Evolutionary conservation across 2,329 filamentous ascomycete species (phyloP).

Genomic region (Clathrospora elynae): DNA sequence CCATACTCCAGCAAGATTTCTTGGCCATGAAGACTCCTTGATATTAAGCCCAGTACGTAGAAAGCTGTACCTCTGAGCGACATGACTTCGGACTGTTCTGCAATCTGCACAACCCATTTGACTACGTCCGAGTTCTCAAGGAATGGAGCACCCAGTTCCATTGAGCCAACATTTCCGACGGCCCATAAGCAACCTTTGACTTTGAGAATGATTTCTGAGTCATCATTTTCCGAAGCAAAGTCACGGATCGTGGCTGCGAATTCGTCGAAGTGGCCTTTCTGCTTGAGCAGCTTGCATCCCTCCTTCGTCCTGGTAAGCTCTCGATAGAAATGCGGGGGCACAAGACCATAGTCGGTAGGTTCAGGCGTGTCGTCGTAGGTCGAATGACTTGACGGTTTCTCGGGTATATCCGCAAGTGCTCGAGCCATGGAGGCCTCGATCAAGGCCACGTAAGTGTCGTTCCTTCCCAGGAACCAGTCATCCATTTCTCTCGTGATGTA

Average conservation of each 20-base stretch:
- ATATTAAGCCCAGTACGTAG: slow-evolving; percentile 92
- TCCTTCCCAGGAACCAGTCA: slow-evolving; percentile 97
- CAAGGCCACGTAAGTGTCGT: slow-evolving; percentile 91
- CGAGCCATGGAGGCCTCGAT: slow-evolving; percentile 95
- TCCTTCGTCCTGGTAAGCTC: slow-evolving; percentile 92
- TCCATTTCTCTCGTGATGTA: slow-evolving; percentile 99
- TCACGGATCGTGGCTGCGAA: slow-evolving; percentile 89
- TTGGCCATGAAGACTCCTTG: slow-evolving; percentile 86
- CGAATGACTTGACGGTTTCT: slow-evolving; percentile 59
- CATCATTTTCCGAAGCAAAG: slow-evolving; percentile 81
- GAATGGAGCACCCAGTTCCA: slow-evolving; percentile 95
- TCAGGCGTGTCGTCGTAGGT: slow-evolving; percentile 54
- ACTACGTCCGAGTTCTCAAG: slow-evolving; percentile 90
- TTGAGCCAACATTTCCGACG: slow-evolving; percentile 95
- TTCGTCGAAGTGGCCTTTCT: slow-evolving; percentile 96
- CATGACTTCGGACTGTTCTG: slow-evolving; percentile 85
- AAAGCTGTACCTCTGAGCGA: slow-evolving; percentile 94
- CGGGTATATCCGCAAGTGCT: slow-evolving; percentile 69
- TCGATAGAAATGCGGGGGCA: slow-evolving; percentile 97
- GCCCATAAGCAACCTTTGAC: slow-evolving; percentile 98
- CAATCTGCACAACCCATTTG: slow-evolving; percentile 83
- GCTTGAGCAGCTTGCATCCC: slow-evolving; percentile 84
- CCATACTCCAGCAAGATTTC: slow-evolving; percentile 88
- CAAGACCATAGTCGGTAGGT: slow-evolving; percentile 59
- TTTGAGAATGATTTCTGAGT: slow-evolving; percentile 83